Percentiles rank a stretch among this genome's conserved stretches.
These are phyloP conservation scores for Rhodotorula mucilaginosa DNA, from an alignment of 1,284 basidiomycete species.

Conservation along the genomic window DNA sequence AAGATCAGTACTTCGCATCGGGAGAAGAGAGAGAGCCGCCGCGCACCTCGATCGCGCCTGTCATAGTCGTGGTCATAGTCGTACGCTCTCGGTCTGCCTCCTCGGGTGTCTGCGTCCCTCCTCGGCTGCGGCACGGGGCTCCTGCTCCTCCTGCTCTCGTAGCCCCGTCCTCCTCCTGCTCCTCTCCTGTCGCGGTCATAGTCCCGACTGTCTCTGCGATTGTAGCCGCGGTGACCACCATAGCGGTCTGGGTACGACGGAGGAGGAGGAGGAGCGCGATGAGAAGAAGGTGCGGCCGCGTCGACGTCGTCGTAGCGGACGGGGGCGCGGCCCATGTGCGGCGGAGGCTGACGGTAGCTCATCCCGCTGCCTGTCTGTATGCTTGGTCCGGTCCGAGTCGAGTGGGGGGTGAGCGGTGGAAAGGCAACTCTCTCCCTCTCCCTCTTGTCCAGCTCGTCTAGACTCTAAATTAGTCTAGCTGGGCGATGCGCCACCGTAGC, in stretches of 20 bases:
- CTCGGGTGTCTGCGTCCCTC: slow-evolving; percentile 3
- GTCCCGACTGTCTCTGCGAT: neutral
- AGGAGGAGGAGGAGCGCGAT: slow-evolving; percentile 1
- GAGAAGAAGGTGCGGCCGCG: neutral
- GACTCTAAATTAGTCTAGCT: neutral
- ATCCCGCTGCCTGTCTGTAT: neutral
- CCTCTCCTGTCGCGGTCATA: neutral
- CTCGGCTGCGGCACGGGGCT: slow-evolving; percentile 7
- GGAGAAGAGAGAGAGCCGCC: neutral
- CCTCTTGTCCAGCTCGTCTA: neutral
- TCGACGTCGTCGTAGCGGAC: slow-evolving; percentile 13
- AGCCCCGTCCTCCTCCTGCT: neutral
- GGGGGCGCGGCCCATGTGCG: slow-evolving; percentile 2
- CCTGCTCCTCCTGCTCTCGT: slow-evolving; percentile 25
- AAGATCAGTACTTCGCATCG: too few relatives aligned
- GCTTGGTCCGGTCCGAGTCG: too few relatives aligned
- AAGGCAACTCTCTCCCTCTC: too few relatives aligned
- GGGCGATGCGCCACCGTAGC: neutral
- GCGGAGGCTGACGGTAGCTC: slow-evolving; percentile 4
- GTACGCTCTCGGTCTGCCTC: slow-evolving; percentile 2
- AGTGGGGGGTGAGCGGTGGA: too few relatives aligned
- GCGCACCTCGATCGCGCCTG: slow-evolving; percentile 3
- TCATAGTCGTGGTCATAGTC: slow-evolving; percentile 15
- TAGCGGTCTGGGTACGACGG: neutral
- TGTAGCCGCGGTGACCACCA: neutral